Percentiles rank a stretch among this genome's conserved stretches.
These are phyloP conservation scores for Penstemon barbatus DNA, from an alignment of 257 asterid genomes.

Conservation along the genomic window DNA sequence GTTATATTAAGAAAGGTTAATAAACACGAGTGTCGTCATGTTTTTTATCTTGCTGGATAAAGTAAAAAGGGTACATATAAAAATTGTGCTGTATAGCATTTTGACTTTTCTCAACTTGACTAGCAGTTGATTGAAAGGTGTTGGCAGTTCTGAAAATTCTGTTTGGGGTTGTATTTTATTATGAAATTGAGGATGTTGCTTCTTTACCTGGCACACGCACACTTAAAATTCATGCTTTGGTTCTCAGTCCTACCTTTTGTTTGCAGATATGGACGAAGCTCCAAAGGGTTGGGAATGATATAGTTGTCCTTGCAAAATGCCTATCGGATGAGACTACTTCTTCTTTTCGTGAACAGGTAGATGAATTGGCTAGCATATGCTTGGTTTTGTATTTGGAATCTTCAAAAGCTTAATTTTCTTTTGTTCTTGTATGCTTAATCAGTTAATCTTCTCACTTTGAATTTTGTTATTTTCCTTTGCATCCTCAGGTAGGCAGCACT, in stretches of 20 bases:
- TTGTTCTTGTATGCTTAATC: not conserved
- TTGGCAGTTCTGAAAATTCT: not conserved
- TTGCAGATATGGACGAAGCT: slow-evolving; percentile 71
- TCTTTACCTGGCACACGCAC: too few species aligned
- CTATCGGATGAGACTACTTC: slow-evolving; percentile 25
- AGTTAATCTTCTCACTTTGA: not conserved
- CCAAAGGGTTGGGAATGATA: slow-evolving; percentile 60
- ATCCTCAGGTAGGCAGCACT: slow-evolving; percentile 44
- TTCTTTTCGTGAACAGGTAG: too few species aligned
- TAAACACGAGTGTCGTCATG: too few species aligned
- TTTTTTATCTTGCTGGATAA: too few species aligned
- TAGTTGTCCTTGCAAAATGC: slow-evolving; percentile 57
- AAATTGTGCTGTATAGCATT: too few species aligned
- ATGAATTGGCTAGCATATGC: too few species aligned
- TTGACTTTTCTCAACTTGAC: too few species aligned
- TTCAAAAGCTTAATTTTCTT: not conserved
- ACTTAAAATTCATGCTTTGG: too few species aligned
- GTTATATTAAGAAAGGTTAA: not conserved
- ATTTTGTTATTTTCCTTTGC: not conserved
- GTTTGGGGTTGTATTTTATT: not conserved
- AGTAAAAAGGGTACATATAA: too few species aligned
- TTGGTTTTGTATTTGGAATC: too few species aligned
- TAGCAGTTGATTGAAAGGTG: too few species aligned
- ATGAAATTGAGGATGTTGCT: not conserved
- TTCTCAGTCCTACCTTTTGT: slow-evolving; percentile 22